phyloP scores from a whole-genome alignment of 495 filamentous ascomycete species.

The Neurospora sp. region DNA sequence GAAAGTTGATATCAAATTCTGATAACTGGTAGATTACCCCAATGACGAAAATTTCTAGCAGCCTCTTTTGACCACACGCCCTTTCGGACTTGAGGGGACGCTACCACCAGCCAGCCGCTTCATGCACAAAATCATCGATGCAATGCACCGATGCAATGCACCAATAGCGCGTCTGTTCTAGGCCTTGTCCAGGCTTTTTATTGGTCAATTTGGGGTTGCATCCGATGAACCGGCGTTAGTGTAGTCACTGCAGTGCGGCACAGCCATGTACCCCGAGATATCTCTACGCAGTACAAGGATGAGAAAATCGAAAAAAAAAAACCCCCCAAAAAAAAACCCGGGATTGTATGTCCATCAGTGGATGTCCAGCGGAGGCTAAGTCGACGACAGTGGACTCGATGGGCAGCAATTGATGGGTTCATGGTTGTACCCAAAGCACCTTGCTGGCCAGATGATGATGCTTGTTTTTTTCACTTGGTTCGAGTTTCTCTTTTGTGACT shows the following conservation, averaged over 20 bases:
- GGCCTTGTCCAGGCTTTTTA: not conserved
- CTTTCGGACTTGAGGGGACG: not conserved
- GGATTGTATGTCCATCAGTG: not conserved
- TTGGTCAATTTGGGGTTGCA: not conserved
- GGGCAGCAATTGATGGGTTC: not conserved
- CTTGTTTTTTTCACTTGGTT: not conserved
- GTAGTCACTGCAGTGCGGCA: not conserved
- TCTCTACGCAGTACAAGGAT: too few relatives aligned
- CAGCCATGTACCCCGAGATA: not conserved
- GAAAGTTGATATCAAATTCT: too few relatives aligned
- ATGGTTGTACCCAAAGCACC: not conserved
- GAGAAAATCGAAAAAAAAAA: too few relatives aligned
- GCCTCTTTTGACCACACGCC: not conserved
- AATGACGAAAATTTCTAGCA: not conserved
- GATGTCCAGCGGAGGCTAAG: not conserved
- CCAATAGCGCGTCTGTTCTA: not conserved
- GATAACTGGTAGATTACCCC: too few relatives aligned
- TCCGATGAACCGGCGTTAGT: not conserved
- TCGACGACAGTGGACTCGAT: not conserved
- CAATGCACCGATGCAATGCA: not conserved
- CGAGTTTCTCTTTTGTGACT: not conserved
- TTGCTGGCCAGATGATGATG: not conserved
- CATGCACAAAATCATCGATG: not conserved
- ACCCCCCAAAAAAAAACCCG: too few relatives aligned
- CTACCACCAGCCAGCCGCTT: not conserved